Base-by-base conservation (phyloP, 768 basidiomycete species). In the Suillus brevipes region DNA sequence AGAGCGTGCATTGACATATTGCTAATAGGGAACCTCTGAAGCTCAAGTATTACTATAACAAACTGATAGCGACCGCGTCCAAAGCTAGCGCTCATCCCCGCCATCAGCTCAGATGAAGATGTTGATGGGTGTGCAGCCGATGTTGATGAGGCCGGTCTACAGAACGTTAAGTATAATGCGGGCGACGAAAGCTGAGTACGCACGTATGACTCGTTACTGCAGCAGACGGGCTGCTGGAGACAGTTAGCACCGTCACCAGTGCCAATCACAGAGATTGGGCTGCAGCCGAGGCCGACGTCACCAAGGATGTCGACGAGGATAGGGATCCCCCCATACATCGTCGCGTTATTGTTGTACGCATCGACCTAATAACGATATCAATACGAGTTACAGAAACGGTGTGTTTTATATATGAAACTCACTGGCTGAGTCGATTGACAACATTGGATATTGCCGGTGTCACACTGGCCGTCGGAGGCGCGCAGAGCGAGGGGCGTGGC, bases 211-310 rank as follows among this genome's bases (percentile, higher is more conserved):
- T 67, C 53, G 59, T 69, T 66, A 10, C 55, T 28, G 56, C 74
- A 75, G 55, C 74, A 75, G 25, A 76, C 67, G 45, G 74, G 74
- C 59, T 77, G 66, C 25, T 74, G 65, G 38, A 67, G 47, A 37
- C 74, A 75, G 25, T 3, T 4, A 5, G 75, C 64, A 13, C 59
- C 61, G 18, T 71, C 34, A 37, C 72, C 75, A 3, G 55, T 63
- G 3, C 75, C 75, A 14, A 50, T 16, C 9, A 69, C 45, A 20
- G 64, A 63, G 59, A 77, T 10, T 16, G 74, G 75, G 28, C 34
- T 66, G 52, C 74, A 75, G 64, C 61, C 37, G 63, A 77, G 53
- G 9, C 68, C 75, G n/a, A 75, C 56, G 25, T 40, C 66, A 49
- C 73, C 74, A 4, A 68, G 28, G n/a, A 63, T 61, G 28, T 73